A percentile compares a stretch with the other conserved stretches of the same genome.
phyloP scores from a whole-genome alignment of 78 protist species.

The Cavenderia fasciculata region DNA sequence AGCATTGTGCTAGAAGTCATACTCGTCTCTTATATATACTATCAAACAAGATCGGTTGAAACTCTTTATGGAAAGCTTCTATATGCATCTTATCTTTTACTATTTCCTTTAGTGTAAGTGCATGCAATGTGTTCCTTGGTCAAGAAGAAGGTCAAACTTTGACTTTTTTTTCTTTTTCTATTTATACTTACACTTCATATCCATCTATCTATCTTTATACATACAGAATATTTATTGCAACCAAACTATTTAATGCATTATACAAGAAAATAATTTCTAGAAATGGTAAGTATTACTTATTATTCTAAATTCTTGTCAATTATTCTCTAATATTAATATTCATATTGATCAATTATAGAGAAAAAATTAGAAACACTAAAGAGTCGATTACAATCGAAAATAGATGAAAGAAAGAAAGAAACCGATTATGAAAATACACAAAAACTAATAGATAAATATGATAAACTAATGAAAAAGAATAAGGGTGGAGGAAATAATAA shows the following conservation, averaged over 20 bases:
- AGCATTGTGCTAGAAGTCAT: slow-evolving; percentile 30
- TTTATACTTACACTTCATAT: neutral
- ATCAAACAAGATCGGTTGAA: neutral
- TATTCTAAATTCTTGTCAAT: no score
- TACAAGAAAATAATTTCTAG: slow-evolving; percentile 3
- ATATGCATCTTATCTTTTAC: neutral
- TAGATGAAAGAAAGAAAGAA: slow-evolving; percentile 68
- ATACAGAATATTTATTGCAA: neutral
- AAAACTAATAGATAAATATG: slow-evolving; percentile 60
- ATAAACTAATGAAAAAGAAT: slow-evolving; percentile 22
- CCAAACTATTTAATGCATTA: neutral
- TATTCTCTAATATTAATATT: no score
- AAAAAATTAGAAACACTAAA: slow-evolving; percentile 36
- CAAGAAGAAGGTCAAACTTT: neutral
- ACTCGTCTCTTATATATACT: slow-evolving; percentile 14
- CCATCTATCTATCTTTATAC: neutral
- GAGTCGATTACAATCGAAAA: slow-evolving; percentile 25
- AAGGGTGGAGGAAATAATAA: neutral
- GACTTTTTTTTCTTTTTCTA: neutral
- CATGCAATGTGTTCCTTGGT: neutral
- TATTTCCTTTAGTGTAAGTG: slow-evolving; percentile 56
- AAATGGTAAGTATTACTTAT: no score
- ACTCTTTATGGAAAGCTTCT: slow-evolving; percentile 6
- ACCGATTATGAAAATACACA: slow-evolving; percentile 66
- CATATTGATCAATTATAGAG: neutral